Evolutionary conservation across 2,329 filamentous ascomycete genomes (phyloP).

Genomic region (Colletotrichum tofieldiae): DNA sequence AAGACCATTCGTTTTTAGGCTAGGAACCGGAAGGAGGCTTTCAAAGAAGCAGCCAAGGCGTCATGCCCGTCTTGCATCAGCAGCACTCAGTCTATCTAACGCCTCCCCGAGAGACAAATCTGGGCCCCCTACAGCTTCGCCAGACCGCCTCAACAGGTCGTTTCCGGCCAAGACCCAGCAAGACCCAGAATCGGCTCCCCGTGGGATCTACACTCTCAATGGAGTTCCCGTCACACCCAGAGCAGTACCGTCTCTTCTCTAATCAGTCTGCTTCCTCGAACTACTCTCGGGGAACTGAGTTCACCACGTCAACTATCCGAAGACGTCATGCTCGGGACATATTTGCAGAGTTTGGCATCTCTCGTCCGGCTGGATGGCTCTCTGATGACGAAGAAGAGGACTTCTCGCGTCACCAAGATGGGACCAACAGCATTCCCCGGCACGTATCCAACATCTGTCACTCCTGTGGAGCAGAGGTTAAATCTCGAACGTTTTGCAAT

Average conservation of each 20-base stretch:
- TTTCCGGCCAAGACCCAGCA: slow-evolving; percentile 6
- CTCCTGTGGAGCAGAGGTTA: slow-evolving; percentile 62
- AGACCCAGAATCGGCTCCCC: neutral
- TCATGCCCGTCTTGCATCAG: neutral
- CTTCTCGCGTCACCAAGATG: slow-evolving; percentile 48
- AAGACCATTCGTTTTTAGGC: slow-evolving; percentile 40
- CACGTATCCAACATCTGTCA: slow-evolving; percentile 62
- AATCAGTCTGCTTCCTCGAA: slow-evolving; percentile 37
- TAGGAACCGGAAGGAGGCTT: slow-evolving; percentile 1
- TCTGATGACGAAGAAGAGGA: slow-evolving; percentile 56
- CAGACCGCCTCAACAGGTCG: slow-evolving; percentile 34
- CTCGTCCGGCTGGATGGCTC: slow-evolving; percentile 63
- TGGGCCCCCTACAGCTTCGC: slow-evolving; percentile 19
- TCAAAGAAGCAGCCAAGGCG: neutral
- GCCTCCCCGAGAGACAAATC: neutral
- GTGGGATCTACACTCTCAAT: neutral
- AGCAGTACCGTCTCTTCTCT: slow-evolving; percentile 25
- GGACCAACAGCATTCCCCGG: slow-evolving; percentile 49
- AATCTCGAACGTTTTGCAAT: slow-evolving; percentile 57
- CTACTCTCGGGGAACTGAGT: slow-evolving; percentile 45
- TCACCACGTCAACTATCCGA: slow-evolving; percentile 53
- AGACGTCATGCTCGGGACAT: slow-evolving; percentile 62
- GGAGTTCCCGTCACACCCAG: neutral
- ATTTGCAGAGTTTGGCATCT: slow-evolving; percentile 63
- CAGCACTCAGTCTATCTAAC: slow-evolving; percentile 19